Evolutionary conservation across 495 filamentous ascomycete species (phyloP), one percentile per base, ranked within the genome.

Genomic region (Penicillium subrubescens): DNA sequence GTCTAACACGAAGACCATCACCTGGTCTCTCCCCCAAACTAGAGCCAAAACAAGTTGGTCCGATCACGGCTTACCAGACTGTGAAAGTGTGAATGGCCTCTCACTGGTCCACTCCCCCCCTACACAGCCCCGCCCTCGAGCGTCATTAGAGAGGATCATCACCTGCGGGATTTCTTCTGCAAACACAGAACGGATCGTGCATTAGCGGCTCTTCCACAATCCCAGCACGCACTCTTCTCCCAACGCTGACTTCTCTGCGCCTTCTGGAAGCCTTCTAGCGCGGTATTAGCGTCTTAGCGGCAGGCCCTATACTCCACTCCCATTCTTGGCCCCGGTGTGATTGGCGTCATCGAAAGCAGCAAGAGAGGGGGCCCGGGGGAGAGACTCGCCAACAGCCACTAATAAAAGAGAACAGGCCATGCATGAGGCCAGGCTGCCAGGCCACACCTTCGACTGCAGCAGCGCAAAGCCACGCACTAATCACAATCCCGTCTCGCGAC

Each of bases 151-250:
- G 53, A 55, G 57, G 63, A 63, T 67, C 53, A 55, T 44, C 56
- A 29, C 55, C 63, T 71, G 70, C 70, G 68, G 66, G 66, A 65
- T 68, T 71, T 52, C 48, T 69, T 55, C 67, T 70, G 67, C 64
- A 67, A 53, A 54, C 57, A 59, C 55, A 60, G 53, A 37, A 37
- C 44, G 66, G 66, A 69, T 71, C 41, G 8, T 64, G 62, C 63
- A 69, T 57, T 69, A 69, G 67, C 50, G 60, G 43, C 21, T 48
- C 44, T 23, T 23, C 10, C 21, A 19, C 14, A 39, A 39, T 39
- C 19, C 52, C 33, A 34, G 6, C n/a, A 31, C 50, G 4, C 25
- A 27, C 46, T 7, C 17, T 5, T 21, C 15, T 52, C 21, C 37
- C 59, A 51, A 33, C 59, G 64, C 65, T 64, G 63, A 61, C 61